Evolutionary conservation across 495 filamentous ascomycete genomes (phyloP).

Genomic region (Mytilinidion resinicola): DNA sequence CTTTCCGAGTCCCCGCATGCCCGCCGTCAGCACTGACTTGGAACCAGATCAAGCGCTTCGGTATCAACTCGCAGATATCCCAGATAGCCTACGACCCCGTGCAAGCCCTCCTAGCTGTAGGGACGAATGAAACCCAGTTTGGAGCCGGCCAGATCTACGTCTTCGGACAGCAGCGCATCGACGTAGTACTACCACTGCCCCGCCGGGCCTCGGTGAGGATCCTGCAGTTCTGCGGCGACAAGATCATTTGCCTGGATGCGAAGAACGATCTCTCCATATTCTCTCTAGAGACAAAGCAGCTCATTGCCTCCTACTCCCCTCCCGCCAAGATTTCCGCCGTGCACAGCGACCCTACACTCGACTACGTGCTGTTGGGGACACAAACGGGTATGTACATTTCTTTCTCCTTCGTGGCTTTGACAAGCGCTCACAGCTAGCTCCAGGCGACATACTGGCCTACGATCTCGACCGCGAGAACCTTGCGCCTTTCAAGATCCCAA

Average conservation of each 20-base stretch:
- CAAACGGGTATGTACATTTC: conserved; percentile 24
- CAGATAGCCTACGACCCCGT: conserved; percentile 83
- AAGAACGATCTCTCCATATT: conserved; percentile 78
- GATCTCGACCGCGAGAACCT: conserved; percentile 77
- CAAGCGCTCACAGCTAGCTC: conserved; percentile 1
- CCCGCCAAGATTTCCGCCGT: conserved; percentile 65
- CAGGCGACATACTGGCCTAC: conserved; percentile 76
- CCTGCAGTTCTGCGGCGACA: conserved; percentile 70
- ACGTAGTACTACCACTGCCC: conserved; percentile 58
- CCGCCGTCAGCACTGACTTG: neutral
- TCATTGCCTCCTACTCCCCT: conserved; percentile 60
- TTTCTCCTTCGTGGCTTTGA: neutral
- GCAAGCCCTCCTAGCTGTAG: conserved; percentile 89
- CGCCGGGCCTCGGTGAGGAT: conserved; percentile 61
- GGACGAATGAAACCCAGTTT: conserved; percentile 70
- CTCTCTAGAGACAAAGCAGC: conserved; percentile 57
- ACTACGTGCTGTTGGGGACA: conserved; percentile 66
- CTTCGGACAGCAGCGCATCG: conserved; percentile 77
- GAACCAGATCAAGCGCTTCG: conserved; percentile 64
- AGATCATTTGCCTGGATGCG: conserved; percentile 73
- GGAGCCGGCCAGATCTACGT: conserved; percentile 81
- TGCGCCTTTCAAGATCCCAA: conserved; percentile 71
- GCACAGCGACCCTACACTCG: conserved; percentile 76
- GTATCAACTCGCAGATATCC: conserved; percentile 78
- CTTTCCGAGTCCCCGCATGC: conserved; percentile 17